Percentiles rank a stretch among this genome's conserved stretches.
phyloP scores from a whole-genome alignment of 2,329 filamentous ascomycete species.

The Dactylellina cionopaga region DNA sequence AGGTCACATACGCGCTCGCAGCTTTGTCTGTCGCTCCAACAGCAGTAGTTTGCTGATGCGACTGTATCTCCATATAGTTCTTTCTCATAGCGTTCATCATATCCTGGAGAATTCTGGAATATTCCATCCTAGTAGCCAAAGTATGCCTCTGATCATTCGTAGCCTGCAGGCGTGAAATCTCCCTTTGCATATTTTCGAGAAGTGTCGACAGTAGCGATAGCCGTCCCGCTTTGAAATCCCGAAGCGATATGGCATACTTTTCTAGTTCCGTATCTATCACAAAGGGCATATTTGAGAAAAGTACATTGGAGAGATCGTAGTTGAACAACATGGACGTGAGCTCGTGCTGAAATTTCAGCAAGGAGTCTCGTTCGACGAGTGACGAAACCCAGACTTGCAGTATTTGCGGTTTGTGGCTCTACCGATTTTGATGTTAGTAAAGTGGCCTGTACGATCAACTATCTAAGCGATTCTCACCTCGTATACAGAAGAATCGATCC shows the following conservation, averaged over 20 bases:
- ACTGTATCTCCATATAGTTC: conserved; percentile 68
- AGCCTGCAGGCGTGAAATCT: conserved; percentile 62
- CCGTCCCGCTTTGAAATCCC: conserved; percentile 67
- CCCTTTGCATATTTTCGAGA: conserved; percentile 69
- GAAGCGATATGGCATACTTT: conserved; percentile 64
- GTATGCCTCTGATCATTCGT: conserved; percentile 38
- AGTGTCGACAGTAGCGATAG: conserved; percentile 67
- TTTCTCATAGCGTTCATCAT: conserved; percentile 71
- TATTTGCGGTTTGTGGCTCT: conserved; percentile 57
- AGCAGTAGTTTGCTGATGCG: conserved; percentile 54
- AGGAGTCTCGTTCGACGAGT: conserved; percentile 69
- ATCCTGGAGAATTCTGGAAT: conserved; percentile 66
- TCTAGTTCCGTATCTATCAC: conserved; percentile 59
- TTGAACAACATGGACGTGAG: conserved; percentile 68
- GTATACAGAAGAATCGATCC: conserved; percentile 53
- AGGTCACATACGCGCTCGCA: conserved; percentile 66
- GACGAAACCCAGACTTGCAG: conserved; percentile 68
- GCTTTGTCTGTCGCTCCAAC: neutral
- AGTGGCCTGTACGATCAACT: neutral
- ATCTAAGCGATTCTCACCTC: conserved; percentile 9
- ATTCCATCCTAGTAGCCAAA: conserved; percentile 63
- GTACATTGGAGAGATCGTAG: conserved; percentile 61
- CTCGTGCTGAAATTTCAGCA: conserved; percentile 70
- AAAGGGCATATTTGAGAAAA: conserved; percentile 71
- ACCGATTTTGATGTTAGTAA: neutral